Evolutionary conservation across 75 land plant species (phyloP).

Genomic region (Sequoiadendron giganteum): DNA sequence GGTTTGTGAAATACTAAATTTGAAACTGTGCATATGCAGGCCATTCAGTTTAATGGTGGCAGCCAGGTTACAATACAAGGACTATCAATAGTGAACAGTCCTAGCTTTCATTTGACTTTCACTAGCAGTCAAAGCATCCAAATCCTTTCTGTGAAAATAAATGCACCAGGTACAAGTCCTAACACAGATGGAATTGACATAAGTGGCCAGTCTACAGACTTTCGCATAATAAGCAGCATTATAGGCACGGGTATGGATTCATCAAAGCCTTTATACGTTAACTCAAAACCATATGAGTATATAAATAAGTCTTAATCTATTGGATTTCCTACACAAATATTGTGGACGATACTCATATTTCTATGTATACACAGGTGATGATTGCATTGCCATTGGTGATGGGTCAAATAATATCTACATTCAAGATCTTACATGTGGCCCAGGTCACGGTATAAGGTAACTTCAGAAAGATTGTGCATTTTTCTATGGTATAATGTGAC

Average conservation of each 20-base stretch:
- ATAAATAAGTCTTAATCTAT: neutral
- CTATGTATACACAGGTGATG: slow-evolving; percentile 19
- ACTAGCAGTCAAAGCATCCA: neutral
- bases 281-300: too few species aligned
- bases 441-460: slow-evolving; percentile 49
- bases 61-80: neutral
- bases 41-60: neutral
- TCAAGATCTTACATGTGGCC: slow-evolving; percentile 31
- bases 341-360: neutral
- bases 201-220: neutral
- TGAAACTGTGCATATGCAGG: neutral
- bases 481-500: slow-evolving; percentile 34
- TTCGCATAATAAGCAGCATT: neutral
- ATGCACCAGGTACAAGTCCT: neutral
- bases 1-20: too few species aligned
- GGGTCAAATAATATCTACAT: slow-evolving; percentile 20
- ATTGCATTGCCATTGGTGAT: slow-evolving; percentile 30
- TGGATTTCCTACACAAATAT: neutral
- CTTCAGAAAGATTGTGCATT: neutral
- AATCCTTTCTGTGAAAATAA: neutral
- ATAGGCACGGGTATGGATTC: neutral
- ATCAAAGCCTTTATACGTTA: neutral
- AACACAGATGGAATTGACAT: neutral
- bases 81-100: neutral
- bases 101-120: neutral